These are phyloP conservation scores for Solanum neorickii DNA, from an alignment of 257 asterid genomes.

Conservation along the genomic window DNA sequence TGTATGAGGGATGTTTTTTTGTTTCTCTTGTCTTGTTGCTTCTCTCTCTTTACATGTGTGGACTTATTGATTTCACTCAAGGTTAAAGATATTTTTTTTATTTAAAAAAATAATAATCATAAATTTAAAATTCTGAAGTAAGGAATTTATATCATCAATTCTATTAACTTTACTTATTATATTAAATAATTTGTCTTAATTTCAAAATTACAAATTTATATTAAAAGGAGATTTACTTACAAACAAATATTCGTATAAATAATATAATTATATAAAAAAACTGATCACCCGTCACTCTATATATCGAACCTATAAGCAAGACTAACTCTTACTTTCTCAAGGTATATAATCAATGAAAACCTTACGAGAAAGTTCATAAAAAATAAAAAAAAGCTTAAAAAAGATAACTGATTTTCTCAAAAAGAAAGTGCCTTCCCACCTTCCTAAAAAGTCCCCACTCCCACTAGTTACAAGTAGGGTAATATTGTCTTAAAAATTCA, in stretches of 20 bases:
- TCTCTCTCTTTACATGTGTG: background rate
- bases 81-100: background rate
- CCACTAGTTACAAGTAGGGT: background rate
- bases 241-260: too few relatives aligned
- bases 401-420: constrained; percentile 21
- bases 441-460: background rate
- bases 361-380: constrained; percentile 18
- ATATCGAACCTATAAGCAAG: background rate
- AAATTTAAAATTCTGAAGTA: too few relatives aligned
- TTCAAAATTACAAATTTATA: too few relatives aligned
- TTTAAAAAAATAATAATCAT: too few relatives aligned
- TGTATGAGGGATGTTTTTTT: constrained; percentile 3
- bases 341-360: constrained; percentile 17
- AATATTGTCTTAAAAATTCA: background rate
- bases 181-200: too few relatives aligned
- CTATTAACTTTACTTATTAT: too few relatives aligned
- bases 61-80: background rate
- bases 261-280: too few relatives aligned
- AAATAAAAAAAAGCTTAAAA: constrained; percentile 7
- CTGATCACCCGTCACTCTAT: background rate
- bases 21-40: background rate
- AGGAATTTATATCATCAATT: background rate
- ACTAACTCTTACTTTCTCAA: constrained; percentile 16
- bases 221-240: background rate
- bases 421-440: constrained; percentile 13